Evolutionary conservation across 345 rosid species (phyloP), one percentile per base, ranked within the genome.

Genomic region (Populus deltoides): DNA sequence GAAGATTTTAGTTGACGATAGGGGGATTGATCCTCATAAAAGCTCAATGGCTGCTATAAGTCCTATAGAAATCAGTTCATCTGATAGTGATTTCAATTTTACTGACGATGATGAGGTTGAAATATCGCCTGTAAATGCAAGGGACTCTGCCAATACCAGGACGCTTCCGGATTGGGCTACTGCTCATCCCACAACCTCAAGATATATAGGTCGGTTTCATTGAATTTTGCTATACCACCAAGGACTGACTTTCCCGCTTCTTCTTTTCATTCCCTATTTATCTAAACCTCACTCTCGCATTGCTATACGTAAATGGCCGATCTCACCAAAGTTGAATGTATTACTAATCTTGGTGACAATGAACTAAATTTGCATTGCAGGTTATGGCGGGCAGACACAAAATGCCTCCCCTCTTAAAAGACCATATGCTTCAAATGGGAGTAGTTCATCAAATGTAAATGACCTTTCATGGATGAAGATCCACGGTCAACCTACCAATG

Each of bases 1-100:
- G 35, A 41, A 41, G 12, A 41, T 41, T 10, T 10, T 74, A 9
- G 38, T 22, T 68, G 63, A 69, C 36, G 74, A 43, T 68, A 61
- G 75, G 53, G 35, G 45, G 45, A 11, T 41, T 9, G 45, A 63
- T 29, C 17, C 51, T 36, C 31, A 77, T 76, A 41, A 41, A 11
- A 47, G 51, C 51, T 66, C 57, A 74, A 81, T 86, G 85, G 88
- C 85, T 71, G 80, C 82, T 11, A 75, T 74, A 72, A 77, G 77
- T 45, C 84, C 89, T 71, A 94, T 94, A 83, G 90, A 90, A 66
- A 92, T 93, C 51, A 93, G 97, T 85, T 94, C 98, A 25, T 90
- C 96, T 76, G 98, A 94, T 76, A 91, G 95, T 80, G 98, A 93
- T 8, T 72, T 74, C 3, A 94, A 88, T 75, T 65, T 87, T 29